A percentile compares a stretch with the other conserved stretches of the same genome.
These are phyloP conservation scores for Fraxinus greggii DNA, from an alignment of 305 asterid species.

Conservation along the genomic window DNA sequence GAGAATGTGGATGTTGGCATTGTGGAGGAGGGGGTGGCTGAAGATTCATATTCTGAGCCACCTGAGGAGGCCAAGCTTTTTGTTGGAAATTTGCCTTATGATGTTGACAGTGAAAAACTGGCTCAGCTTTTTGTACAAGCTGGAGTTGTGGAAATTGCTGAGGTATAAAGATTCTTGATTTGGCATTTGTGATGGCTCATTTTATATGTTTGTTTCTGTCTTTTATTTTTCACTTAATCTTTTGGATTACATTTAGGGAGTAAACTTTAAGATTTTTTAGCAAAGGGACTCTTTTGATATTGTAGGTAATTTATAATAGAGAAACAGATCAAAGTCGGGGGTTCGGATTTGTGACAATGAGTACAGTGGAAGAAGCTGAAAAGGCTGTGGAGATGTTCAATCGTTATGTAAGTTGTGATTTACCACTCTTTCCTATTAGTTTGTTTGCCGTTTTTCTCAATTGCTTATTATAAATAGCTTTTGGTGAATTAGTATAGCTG, in stretches of 20 bases:
- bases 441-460: neutral
- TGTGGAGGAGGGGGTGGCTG: slow-evolving; percentile 31
- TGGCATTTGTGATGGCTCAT: neutral
- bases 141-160: slow-evolving; percentile 92
- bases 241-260: neutral
- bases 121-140: slow-evolving; percentile 74
- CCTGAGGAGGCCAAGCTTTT: slow-evolving; percentile 84
- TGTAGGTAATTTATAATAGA: slow-evolving; percentile 83
- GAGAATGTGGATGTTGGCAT: slow-evolving; percentile 29
- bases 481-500: neutral
- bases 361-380: slow-evolving; percentile 84
- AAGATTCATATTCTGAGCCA: slow-evolving; percentile 51
- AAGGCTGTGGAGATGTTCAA: slow-evolving; percentile 73
- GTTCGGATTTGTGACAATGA: slow-evolving; percentile 90
- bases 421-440: neutral
- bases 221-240: neutral
- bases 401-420: slow-evolving; percentile 56
- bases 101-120: slow-evolving; percentile 64
- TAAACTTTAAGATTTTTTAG: neutral
- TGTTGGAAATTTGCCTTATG: slow-evolving; percentile 89
- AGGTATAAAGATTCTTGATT: slow-evolving; percentile 39
- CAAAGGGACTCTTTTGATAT: slow-evolving; percentile 11
- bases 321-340: slow-evolving; percentile 89
- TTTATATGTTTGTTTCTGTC: neutral
- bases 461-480: neutral